Evolutionary conservation across 2,329 filamentous ascomycete genomes (phyloP), one percentile per base, ranked within the genome.

Genomic region (Pestalotiopsis fici): DNA sequence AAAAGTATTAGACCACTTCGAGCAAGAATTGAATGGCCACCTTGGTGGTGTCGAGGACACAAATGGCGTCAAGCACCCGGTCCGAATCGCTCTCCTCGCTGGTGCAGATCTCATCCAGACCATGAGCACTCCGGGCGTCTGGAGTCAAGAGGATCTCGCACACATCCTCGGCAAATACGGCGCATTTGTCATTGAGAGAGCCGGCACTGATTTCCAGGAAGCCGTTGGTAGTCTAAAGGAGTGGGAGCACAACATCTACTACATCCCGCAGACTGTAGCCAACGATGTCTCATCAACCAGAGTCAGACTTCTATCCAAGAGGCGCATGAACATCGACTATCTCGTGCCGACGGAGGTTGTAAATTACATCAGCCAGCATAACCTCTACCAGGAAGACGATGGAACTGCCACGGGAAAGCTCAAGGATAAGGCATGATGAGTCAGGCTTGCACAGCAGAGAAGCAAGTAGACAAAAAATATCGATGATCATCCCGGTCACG

Each of bases 1-100:
- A 50, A 88, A 92, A 73, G 95, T 97, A 54, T 85, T 98, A 61
- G 94, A 97, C 76, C 95, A 98, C 80, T 96, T 98, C 74, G 90
- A 97, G 72, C 83, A 95, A 76, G 94, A 98, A 78, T 93, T 98
- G 77, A 97, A 98, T 77, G 87, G 88, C 27, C 87, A 93, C 57
- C 83, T 90, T 35, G 90, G 91, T 50, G 95, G 95, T 6, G 88
- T 96, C 35, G 86, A 92, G 74, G 88, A 86, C 59, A 84, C 86
- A 23, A 87, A 91, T 71, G 93, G 93, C 68, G 83, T 84, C 65
- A 88, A 86, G 75, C 91, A 89, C 78, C 81, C 80, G 13, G 91
- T 92, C 21, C 90, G 90, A 67, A 93, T 98, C 71, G 90, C 93
- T 60, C 86, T 98, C 43, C 86, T 98, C 37, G 94, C 93, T 3